Evolutionary conservation across 2,329 filamentous ascomycete species (phyloP), one percentile per base, ranked within the genome.

Genomic region (Aspergillus brunneoviolaceus): DNA sequence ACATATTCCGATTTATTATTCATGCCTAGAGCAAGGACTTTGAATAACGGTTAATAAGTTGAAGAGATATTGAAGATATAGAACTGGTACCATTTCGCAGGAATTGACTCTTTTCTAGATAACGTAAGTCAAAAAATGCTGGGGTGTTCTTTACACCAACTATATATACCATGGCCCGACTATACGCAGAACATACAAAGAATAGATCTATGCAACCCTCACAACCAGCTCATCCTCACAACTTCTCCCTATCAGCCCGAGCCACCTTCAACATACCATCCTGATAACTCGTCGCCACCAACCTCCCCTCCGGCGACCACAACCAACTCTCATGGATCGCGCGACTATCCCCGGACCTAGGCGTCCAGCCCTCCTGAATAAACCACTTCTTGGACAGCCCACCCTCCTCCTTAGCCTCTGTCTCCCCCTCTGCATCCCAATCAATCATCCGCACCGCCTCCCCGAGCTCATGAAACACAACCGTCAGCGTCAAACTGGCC

Each of bases 201-300:
- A 29, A 29, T 9, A 29, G 7, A 10, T 29, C 27, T 29, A 29
- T 29, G 27, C 27, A 29, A 29, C 7, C 9, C 7, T 9, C 27
- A 29, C 10, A 29, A 29, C 27, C 7, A 29, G 14, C 25, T n/a
- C 9, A 21, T 19, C 10, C 23, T 58, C 33, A 73, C 55, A 74
- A 55, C 49, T 72, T 73, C 29, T 59, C 64, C 29, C 27, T 53
- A 10, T 53, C 58, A 33, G 53, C 25, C 39, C 63, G 65, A 21
- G 63, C 60, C n/a, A 76, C 57, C 47, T 74, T 67, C 51, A 83
- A 67, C 73, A 83, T 70, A 5, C 81, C 80, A 64, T 84, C 82
- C 65, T 84, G 82, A 62, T 80, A 74, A 12, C 79, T 76, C 19
- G 76, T 83, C 9, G 76, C 80, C 49, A 84, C 60, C 64, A 83